These are phyloP conservation scores for Thielaviopsis euricoi DNA, from an alignment of 2,329 filamentous ascomycete genomes.

Conservation along the genomic window DNA sequence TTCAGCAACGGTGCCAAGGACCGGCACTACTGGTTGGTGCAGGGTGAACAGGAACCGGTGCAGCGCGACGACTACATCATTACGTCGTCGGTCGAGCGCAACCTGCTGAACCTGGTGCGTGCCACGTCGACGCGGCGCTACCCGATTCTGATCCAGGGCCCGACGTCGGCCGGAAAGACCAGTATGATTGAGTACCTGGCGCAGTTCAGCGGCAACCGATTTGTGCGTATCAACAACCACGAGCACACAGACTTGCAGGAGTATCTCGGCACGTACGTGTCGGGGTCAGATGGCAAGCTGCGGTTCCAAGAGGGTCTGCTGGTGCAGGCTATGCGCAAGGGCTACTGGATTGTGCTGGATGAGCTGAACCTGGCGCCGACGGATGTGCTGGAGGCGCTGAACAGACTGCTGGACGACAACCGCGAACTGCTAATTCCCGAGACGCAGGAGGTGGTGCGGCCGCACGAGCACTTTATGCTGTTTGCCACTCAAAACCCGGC, in stretches of 20 bases:
- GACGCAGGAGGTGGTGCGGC: constrained; percentile 83
- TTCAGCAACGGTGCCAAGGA: constrained; percentile 50
- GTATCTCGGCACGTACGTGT: constrained; percentile 89
- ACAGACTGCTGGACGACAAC: constrained; percentile 90
- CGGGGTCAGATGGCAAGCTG: constrained; percentile 67
- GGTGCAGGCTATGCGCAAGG: constrained; percentile 79
- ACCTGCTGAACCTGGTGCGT: constrained; percentile 83
- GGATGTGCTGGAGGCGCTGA: constrained; percentile 90
- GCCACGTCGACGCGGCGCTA: constrained; percentile 85
- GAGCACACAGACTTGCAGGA: constrained; percentile 97
- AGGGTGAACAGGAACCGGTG: constrained; percentile 48
- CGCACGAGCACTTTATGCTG: constrained; percentile 90
- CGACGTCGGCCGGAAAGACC: constrained; percentile 93
- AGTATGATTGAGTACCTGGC: constrained; percentile 99
- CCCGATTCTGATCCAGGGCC: constrained; percentile 87
- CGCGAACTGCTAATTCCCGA: constrained; percentile 89
- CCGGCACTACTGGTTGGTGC: constrained; percentile 77
- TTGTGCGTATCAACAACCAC: constrained; percentile 98
- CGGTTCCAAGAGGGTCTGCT: constrained; percentile 86
- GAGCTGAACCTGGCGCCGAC: constrained; percentile 94
- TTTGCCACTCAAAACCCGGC: constrained; percentile 97
- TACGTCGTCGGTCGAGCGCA: constrained; percentile 85
- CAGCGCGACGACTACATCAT: constrained; percentile 86
- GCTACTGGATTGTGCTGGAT: constrained; percentile 96
- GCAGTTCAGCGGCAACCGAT: constrained; percentile 91